Base-by-base conservation (phyloP, 2,329 filamentous ascomycete species). In the Reticulascus tulasneorum region DNA sequence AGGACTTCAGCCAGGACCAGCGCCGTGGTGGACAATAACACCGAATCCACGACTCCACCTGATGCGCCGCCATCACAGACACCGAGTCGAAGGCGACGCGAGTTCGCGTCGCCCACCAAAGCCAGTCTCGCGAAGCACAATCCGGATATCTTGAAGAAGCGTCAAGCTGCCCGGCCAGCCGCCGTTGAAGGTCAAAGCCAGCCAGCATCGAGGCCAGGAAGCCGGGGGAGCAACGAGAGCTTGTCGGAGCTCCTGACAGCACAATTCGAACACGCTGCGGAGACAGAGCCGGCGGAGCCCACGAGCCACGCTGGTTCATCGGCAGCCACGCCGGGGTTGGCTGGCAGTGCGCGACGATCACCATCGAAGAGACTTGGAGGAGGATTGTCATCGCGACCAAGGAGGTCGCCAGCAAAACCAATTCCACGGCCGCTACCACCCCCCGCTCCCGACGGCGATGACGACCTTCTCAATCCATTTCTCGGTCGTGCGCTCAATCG, bases 101-200 rank as follows among this genome's bases (percentile, higher is more conserved):
- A 79, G 1, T 84, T 79, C 51, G 75, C 75, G 35, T 83, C 80
- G n/a, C 80, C 82, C 0, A 84, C 80, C 0, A 77, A 71, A 52
- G 70, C 80, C 10, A 85, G 78, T 48, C 59, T 84, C 11, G 67
- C 78, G 38, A 73, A 75, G 45, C 71, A 75, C 30, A 75, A 83
- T 42, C 76, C 79, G 1, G 71, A 78, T 9, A 64, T 81, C 7
- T 58, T 81, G 29, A 13, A 24, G 32, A 27, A 42, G 40, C 8
- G 16, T 33, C 23, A 40, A 37, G 2, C 40, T 37, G n/a, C n/a
- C n/a, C n/a, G n/a, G 15, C 29, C 34, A 25, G 6, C 28, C n/a
- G 35, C 37, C 1, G 19, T 40, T 7, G 42, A 33, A n/a, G 41
- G 18, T n/a, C 38, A 9, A 43, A 45, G 23, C 42, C 5, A 44